Conservation (phyloP, 352 stramenopile species). For the Globisporangium radiosum region DNA sequence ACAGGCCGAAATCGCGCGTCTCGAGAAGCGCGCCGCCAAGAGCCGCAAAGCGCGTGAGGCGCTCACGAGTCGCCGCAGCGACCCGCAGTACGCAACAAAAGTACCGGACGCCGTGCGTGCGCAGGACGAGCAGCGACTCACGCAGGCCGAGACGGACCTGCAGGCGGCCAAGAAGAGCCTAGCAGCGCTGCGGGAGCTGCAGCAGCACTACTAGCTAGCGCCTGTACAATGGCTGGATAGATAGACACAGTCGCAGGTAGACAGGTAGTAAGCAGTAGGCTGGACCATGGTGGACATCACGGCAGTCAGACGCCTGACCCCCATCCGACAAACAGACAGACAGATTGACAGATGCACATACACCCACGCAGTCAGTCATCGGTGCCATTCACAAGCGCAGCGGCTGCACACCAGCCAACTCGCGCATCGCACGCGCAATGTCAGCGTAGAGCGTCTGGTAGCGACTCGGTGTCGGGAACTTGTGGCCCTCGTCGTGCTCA, state of each 20-base stretch:
- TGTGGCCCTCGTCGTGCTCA: slow-evolving; percentile 75
- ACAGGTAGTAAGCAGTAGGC: neutral
- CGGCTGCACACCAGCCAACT: neutral
- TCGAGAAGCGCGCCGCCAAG: slow-evolving; percentile 64
- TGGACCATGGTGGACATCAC: neutral
- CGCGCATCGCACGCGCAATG: slow-evolving; percentile 17
- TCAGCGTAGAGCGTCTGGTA: slow-evolving; percentile 44
- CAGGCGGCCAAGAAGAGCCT: slow-evolving; percentile 48
- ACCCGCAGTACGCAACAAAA: slow-evolving; percentile 48
- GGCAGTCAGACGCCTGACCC: too few species aligned
- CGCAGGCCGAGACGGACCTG: slow-evolving; percentile 49
- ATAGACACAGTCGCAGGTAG: too few species aligned
- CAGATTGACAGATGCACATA: neutral
- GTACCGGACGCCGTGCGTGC: slow-evolving; percentile 59
- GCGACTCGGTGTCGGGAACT: slow-evolving; percentile 48
- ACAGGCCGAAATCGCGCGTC: slow-evolving; percentile 43
- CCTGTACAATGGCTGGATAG: slow-evolving; percentile 4
- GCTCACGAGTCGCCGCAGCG: slow-evolving; percentile 32
- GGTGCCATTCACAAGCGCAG: neutral
- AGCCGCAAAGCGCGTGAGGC: slow-evolving; percentile 35
- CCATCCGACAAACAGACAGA: neutral
- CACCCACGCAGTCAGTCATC: neutral
- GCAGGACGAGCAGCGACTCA: slow-evolving; percentile 52
- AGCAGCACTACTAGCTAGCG: slow-evolving; percentile 38
- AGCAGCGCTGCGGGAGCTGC: slow-evolving; percentile 42